phyloP scores from a whole-genome alignment of 306 rosid genomes.

The Vigna reflexopilosa region DNA sequence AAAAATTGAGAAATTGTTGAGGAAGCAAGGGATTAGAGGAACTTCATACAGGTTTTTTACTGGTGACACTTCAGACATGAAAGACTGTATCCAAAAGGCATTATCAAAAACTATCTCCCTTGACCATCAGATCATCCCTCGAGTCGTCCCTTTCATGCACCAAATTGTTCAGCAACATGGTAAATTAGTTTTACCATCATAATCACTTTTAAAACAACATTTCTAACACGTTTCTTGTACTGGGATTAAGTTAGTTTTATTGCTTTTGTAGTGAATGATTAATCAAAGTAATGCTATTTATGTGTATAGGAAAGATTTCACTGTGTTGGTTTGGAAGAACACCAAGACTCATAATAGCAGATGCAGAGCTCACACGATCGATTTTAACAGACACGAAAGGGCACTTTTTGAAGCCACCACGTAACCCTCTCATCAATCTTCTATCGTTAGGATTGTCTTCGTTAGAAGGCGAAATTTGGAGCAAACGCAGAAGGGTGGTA shows the following conservation, averaged over 20 bases:
- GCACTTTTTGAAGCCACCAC: background rate
- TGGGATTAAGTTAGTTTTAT: too few species aligned
- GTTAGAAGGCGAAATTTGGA: background rate
- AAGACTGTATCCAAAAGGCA: background rate
- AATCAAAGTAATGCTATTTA: background rate
- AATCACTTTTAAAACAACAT: too few species aligned
- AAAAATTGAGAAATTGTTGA: background rate
- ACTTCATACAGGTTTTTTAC: conserved; percentile 1
- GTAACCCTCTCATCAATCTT: background rate
- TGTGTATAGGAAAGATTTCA: background rate
- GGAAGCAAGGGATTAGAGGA: conserved; percentile 3
- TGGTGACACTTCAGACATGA: conserved; percentile 1
- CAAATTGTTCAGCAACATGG: conserved; percentile 13
- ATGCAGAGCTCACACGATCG: background rate
- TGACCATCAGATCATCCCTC: background rate
- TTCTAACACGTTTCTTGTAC: too few species aligned
- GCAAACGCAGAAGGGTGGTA: background rate
- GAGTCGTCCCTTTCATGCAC: background rate
- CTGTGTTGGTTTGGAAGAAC: conserved; percentile 3
- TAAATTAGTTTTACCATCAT: background rate
- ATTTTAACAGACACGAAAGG: background rate
- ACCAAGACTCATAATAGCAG: conserved; percentile 6
- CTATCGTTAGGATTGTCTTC: background rate
- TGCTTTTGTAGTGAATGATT: background rate
- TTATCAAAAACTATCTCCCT: background rate